phyloP scores from a whole-genome alignment of 2,329 filamentous ascomycete genomes.

The Alternaria sp. region DNA sequence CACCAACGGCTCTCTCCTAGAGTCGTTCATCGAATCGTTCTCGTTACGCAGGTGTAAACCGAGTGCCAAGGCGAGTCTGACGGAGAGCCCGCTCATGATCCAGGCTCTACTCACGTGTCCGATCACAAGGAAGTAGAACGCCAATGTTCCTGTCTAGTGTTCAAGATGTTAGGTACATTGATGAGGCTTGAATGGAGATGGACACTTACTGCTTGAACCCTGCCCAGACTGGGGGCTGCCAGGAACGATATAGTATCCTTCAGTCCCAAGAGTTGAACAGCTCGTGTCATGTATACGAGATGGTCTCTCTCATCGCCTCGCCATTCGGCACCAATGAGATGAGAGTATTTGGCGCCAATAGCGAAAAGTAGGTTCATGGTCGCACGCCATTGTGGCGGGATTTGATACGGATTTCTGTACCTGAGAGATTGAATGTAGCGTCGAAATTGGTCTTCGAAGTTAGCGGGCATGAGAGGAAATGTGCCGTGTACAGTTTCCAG shows the following conservation, averaged over 20 bases:
- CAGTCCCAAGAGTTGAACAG: conserved; percentile 31
- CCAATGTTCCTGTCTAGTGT: conserved; percentile 27
- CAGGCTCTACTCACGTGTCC: conserved; percentile 41
- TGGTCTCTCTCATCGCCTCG: conserved; percentile 44
- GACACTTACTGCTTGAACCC: conserved; percentile 47
- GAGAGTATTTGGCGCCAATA: conserved; percentile 49
- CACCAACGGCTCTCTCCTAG: conserved; percentile 42
- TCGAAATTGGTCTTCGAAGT: conserved; percentile 31
- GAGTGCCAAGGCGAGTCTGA: conserved; percentile 46
- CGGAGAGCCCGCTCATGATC: conserved; percentile 45
- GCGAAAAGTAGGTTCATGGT: conserved; percentile 52
- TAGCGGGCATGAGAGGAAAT: conserved; percentile 34
- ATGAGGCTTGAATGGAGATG: conserved; percentile 4
- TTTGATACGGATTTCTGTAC: conserved; percentile 9
- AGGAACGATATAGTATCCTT: conserved; percentile 25
- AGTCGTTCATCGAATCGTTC: conserved; percentile 24
- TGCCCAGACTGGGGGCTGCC: conserved; percentile 42
- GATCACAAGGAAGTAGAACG: conserved; percentile 35
- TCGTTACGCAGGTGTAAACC: conserved; percentile 50
- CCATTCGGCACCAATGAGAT: conserved; percentile 39
- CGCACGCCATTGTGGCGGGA: conserved; percentile 40
- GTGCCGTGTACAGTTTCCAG: conserved; percentile 45
- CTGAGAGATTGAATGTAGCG: conserved; percentile 16
- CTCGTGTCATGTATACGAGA: conserved; percentile 46
- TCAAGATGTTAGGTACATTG: conserved; percentile 1